These are phyloP conservation scores for Phoenix dactylifera DNA, from an alignment of 176 grass and related monocot genomes.

Conservation along the genomic window DNA sequence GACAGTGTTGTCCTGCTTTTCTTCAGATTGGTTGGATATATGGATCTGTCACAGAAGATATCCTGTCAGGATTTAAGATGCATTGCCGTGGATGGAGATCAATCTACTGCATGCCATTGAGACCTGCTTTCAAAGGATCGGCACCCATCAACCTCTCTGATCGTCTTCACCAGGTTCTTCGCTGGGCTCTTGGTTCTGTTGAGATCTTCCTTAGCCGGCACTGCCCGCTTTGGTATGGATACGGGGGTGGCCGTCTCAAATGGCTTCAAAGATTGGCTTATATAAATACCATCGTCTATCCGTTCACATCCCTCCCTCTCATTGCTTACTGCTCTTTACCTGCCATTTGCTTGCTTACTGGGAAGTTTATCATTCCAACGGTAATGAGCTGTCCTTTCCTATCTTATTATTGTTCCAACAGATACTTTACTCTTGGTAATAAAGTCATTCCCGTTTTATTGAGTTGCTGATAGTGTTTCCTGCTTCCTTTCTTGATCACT, in stretches of 20 bases:
- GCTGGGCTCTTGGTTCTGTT: slow-evolving; percentile 89
- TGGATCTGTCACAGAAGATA: slow-evolving; percentile 95
- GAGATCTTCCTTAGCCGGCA: slow-evolving; percentile 92
- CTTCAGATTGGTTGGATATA: slow-evolving; percentile 91
- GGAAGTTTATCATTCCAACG: slow-evolving; percentile 85
- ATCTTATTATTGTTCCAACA: not conserved
- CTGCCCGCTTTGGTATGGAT: slow-evolving; percentile 89
- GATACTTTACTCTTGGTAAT: no score
- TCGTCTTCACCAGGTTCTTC: slow-evolving; percentile 91
- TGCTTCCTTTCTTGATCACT: not conserved
- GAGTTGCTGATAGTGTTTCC: no score
- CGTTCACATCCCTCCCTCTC: slow-evolving; percentile 82
- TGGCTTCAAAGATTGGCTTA: slow-evolving; percentile 94
- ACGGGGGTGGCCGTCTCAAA: slow-evolving; percentile 69
- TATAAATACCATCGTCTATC: slow-evolving; percentile 96
- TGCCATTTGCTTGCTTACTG: slow-evolving; percentile 83
- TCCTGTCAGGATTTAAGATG: slow-evolving; percentile 91
- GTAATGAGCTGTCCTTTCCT: slow-evolving; percentile 19
- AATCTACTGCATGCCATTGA: slow-evolving; percentile 88
- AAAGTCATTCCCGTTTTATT: no score
- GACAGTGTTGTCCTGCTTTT: slow-evolving; percentile 6
- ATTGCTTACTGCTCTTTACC: slow-evolving; percentile 76
- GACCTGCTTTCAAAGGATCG: slow-evolving; percentile 92
- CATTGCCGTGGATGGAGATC: slow-evolving; percentile 96
- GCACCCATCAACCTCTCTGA: slow-evolving; percentile 97